Base-by-base conservation (phyloP, 164 flowering plant genomes). In the Taxillus chinensis region DNA sequence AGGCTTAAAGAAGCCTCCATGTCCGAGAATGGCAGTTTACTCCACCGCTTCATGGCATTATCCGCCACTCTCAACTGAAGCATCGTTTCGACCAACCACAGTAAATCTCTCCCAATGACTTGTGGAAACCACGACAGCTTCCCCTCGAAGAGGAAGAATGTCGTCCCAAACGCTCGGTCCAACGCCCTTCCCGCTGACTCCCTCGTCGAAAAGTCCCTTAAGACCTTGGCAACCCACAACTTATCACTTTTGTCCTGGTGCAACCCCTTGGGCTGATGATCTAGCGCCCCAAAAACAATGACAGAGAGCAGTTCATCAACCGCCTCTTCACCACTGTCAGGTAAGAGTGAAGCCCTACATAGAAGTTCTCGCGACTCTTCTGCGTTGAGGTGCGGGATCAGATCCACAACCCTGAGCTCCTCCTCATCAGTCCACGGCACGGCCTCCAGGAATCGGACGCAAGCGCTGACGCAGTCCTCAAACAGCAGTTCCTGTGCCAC, bases 81-180 rank as follows among this genome's bases (percentile, higher is more conserved):
- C 98, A 92, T 90, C 79, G 90, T 80, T 81, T 92, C 98, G 54
- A 92, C 76, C 74, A 92, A 63, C 98, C 98, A 92, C 69, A 82
- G 46, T 79, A 90, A 62, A 69, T 90, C 87, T 79, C 70, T 86
- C 65, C 83, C 86, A 14, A 9, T 2, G 12, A 2, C 14, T 14
- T n/a, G n/a, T n/a, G n/a, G n/a, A n/a, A 48, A 8, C 52, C 14
- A 1, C 52, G 10, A 10, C 80, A 89, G 39, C 7, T 80, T 71
- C 70, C 81, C 84, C 81, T 82, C 86, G 68, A 86, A 84, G 0
- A 72, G 64, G 78, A 72, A 86, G 80, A 93, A 73, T 53, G 84
- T 78, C 60, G 40, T 61, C 59, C 64, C 74, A 55, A 93, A 93
- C 5, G 84, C 89, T 64, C 73, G 55, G 64, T 90, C 90, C 70